Conservation (phyloP, 768 basidiomycete species). For the Russula brevipes region DNA sequence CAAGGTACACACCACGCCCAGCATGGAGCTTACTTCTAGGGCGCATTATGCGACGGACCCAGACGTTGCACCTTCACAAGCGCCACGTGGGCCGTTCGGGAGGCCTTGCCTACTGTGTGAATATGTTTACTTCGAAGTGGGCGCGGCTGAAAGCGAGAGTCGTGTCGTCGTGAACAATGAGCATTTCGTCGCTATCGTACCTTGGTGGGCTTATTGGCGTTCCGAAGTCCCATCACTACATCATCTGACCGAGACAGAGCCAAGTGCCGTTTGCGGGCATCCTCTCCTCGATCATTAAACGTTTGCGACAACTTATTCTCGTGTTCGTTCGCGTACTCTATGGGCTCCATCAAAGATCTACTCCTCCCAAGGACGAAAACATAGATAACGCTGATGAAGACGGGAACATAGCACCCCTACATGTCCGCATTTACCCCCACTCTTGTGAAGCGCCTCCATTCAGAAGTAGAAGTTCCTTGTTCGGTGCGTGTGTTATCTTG, state of each 20-base stretch:
- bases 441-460: constrained; percentile 72
- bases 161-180: constrained; percentile 68
- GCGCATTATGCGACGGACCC: constrained; percentile 42
- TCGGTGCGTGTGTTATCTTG: constrained; percentile 47
- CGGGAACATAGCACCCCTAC: constrained; percentile 65
- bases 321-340: constrained; percentile 57
- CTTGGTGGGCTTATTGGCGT: too few relatives aligned
- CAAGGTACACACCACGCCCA: constrained; percentile 61
- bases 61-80: constrained; percentile 36
- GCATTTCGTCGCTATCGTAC: constrained; percentile 49
- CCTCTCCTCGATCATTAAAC: constrained; percentile 61
- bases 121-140: constrained; percentile 60
- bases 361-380: constrained; percentile 35
- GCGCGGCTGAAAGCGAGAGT: constrained; percentile 39
- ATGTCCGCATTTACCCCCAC: constrained; percentile 80
- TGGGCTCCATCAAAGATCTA: constrained; percentile 87
- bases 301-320: too few relatives aligned
- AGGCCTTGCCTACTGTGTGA: constrained; percentile 71
- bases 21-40: constrained; percentile 58
- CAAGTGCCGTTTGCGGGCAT: constrained; percentile 58
- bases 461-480: constrained; percentile 71
- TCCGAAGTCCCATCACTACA: constrained; percentile 53
- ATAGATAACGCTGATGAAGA: constrained; percentile 26
- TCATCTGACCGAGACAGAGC: constrained; percentile 56
- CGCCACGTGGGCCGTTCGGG: constrained; percentile 50